phyloP scores from a whole-genome alignment of 2,329 filamentous ascomycete genomes.

The Teratosphaeria viscida region DNA sequence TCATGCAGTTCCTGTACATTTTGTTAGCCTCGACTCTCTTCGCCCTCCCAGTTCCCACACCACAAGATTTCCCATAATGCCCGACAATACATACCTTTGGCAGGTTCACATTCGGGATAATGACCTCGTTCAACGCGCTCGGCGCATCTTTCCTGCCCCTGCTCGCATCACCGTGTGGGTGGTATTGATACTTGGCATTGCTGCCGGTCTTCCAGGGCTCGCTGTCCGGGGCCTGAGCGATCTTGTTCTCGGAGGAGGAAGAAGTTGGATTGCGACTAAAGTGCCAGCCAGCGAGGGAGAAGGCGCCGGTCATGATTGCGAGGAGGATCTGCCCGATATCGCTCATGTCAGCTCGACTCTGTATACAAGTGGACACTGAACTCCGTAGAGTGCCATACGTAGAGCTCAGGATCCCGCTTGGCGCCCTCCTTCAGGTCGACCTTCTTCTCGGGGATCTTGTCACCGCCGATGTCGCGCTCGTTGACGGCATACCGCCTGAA shows the following conservation, averaged over 20 bases:
- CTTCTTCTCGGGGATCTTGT: conserved; percentile 23
- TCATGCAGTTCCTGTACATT: conserved; percentile 69
- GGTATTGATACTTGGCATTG: conserved; percentile 53
- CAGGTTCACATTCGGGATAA: conserved; percentile 86
- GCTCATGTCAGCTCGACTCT: neutral
- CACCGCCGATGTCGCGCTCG: neutral
- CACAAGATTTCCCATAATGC: neutral
- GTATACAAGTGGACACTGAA: neutral
- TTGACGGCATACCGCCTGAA: neutral
- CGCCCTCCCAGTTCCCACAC: neutral
- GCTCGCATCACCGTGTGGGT: conserved; percentile 70
- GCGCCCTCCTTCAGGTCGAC: conserved; percentile 50
- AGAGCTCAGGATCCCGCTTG: conserved; percentile 63
- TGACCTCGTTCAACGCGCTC: conserved; percentile 87
- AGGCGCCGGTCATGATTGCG: conserved; percentile 79
- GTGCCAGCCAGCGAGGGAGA: conserved; percentile 83
- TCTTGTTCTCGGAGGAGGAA: conserved; percentile 67
- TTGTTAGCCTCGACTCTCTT: neutral
- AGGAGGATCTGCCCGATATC: conserved; percentile 62
- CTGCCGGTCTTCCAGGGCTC: conserved; percentile 81
- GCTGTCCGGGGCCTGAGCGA: conserved; percentile 62
- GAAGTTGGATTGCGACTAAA: conserved; percentile 78
- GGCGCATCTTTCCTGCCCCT: conserved; percentile 77
- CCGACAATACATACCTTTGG: conserved; percentile 56
- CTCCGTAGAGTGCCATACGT: conserved; percentile 40